These are phyloP conservation scores for Ophioceras dolichostomum DNA, from an alignment of 2,329 filamentous ascomycete genomes.

Conservation along the genomic window DNA sequence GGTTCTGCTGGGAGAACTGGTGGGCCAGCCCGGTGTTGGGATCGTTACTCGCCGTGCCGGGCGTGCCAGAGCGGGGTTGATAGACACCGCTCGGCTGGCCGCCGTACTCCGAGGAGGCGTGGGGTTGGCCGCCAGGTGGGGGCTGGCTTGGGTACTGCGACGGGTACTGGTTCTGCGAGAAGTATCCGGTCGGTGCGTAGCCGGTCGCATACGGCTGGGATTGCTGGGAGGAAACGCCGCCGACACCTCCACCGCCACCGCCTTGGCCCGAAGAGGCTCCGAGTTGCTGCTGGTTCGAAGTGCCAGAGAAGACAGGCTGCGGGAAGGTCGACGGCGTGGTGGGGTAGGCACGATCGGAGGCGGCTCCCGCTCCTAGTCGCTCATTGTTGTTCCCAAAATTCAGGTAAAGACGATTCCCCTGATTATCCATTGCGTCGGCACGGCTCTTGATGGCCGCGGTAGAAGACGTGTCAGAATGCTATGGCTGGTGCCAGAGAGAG, in stretches of 20 bases:
- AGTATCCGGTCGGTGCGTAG: slow-evolving; percentile 41
- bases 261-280: slow-evolving; percentile 21
- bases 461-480: background rate
- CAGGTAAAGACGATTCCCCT: slow-evolving; percentile 52
- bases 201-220: slow-evolving; percentile 32
- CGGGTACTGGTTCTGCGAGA: slow-evolving; percentile 36
- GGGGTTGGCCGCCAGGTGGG: slow-evolving; percentile 29
- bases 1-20: slow-evolving; percentile 94
- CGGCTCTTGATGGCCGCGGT: background rate
- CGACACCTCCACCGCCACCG: slow-evolving; percentile 15
- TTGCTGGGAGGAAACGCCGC: slow-evolving; percentile 27
- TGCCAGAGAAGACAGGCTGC: slow-evolving; percentile 61
- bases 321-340: slow-evolving; percentile 94
- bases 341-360: slow-evolving; percentile 58
- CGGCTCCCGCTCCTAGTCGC: slow-evolving; percentile 36
- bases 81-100: slow-evolving; percentile 21
- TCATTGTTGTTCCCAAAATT: slow-evolving; percentile 57
- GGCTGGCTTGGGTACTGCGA: slow-evolving; percentile 20
- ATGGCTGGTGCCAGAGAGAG: background rate
- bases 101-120: slow-evolving; percentile 25
- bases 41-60: slow-evolving; percentile 52
- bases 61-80: slow-evolving; percentile 42
- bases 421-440: slow-evolving; percentile 34
- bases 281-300: slow-evolving; percentile 22
- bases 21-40: slow-evolving; percentile 85